Percentiles rank a stretch among this genome's conserved stretches.
phyloP scores from a whole-genome alignment of 2,329 filamentous ascomycete species.

The Pyrenochaeta sp. region DNA sequence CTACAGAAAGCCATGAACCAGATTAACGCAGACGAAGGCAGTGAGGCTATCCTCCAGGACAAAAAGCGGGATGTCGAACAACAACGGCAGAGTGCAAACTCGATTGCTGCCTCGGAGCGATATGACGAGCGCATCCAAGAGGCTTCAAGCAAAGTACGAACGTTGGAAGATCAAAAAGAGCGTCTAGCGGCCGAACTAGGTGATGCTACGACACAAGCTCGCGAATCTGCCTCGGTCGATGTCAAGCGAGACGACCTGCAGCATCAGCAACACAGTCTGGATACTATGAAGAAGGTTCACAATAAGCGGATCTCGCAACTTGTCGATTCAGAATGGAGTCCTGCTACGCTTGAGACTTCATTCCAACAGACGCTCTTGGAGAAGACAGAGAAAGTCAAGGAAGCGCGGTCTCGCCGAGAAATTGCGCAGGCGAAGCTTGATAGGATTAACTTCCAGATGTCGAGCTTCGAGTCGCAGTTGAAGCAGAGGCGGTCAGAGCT shows the following conservation, averaged over 20 bases:
- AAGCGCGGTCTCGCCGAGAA: constrained; percentile 76
- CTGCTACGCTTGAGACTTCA: constrained; percentile 72
- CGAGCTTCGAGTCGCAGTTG: constrained; percentile 69
- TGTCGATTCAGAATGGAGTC: constrained; percentile 73
- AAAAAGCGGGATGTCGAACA: constrained; percentile 74
- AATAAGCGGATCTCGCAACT: constrained; percentile 72
- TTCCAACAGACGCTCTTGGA: constrained; percentile 71
- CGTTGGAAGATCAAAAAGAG: constrained; percentile 75
- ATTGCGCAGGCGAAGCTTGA: constrained; percentile 75
- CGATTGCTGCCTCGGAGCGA: constrained; percentile 68
- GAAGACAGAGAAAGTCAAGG: constrained; percentile 66
- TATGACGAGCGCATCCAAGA: constrained; percentile 76
- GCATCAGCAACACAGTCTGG: constrained; percentile 75
- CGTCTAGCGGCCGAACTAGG: constrained; percentile 81
- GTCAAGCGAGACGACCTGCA: constrained; percentile 81
- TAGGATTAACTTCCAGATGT: constrained; percentile 77
- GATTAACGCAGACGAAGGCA: constrained; percentile 87
- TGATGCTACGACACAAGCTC: constrained; percentile 80
- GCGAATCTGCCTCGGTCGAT: constrained; percentile 84
- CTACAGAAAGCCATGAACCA: constrained; percentile 74
- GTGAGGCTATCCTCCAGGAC: constrained; percentile 77
- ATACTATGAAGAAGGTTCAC: constrained; percentile 80
- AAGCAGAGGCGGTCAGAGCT: constrained; percentile 71
- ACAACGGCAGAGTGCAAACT: constrained; percentile 68
- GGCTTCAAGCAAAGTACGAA: constrained; percentile 70